A percentile compares a stretch with the other conserved stretches of the same genome.
Evolutionary conservation across 305 asterid species (phyloP).

Genomic region (Fraxinus angustifolia): DNA sequence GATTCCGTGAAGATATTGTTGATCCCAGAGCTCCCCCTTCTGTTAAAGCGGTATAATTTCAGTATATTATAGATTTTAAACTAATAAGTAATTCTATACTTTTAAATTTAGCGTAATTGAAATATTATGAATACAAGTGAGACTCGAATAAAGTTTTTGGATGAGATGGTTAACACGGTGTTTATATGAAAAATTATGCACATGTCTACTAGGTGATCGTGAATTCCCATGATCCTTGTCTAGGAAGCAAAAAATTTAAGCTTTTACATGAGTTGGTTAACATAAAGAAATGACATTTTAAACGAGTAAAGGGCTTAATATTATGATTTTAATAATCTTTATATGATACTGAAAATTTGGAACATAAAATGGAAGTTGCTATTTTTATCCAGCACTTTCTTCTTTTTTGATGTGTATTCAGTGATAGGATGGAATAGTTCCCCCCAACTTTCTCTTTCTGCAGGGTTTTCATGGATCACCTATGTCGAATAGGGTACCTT

Average conservation of each 20-base stretch:
- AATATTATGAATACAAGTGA: neutral
- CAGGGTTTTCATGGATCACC: conserved; percentile 84
- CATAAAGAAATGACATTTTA: neutral
- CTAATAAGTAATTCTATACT: neutral
- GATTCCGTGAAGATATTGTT: conserved; percentile 60
- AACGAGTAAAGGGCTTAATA: neutral
- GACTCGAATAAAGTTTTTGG: neutral
- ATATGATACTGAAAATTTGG: neutral
- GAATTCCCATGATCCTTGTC: neutral
- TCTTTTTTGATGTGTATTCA: neutral
- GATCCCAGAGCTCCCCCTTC: conserved; percentile 60
- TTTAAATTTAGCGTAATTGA: neutral
- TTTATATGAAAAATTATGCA: neutral
- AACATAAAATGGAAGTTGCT: neutral
- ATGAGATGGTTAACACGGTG: neutral
- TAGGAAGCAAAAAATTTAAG: neutral
- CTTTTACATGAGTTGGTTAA: neutral
- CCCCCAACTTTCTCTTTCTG: neutral
- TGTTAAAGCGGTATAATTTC: conserved; percentile 40
- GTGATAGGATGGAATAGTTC: neutral
- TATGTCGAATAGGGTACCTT: conserved; percentile 46
- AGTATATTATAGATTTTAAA: neutral
- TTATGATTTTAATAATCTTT: neutral
- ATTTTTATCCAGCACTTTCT: neutral
- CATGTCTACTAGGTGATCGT: neutral